These are phyloP conservation scores for Bidens hawaiensis DNA, from an alignment of 140 eudicot genomes.

Conservation along the genomic window DNA sequence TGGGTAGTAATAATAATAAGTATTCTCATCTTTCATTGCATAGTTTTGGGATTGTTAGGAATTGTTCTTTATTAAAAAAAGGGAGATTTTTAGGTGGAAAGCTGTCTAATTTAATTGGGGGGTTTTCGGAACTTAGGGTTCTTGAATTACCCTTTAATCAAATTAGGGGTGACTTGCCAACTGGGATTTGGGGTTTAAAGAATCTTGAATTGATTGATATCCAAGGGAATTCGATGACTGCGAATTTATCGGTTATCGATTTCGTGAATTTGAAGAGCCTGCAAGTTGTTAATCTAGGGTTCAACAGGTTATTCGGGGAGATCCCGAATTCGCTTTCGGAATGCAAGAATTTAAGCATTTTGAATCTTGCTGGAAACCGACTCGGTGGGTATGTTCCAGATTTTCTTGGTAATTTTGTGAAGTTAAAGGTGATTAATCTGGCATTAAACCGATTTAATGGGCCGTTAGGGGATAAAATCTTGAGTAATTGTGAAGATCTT, in stretches of 20 bases:
- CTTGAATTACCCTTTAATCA: slow-evolving; percentile 63
- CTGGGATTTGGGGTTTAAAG: slow-evolving; percentile 52
- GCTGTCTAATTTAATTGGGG: slow-evolving; percentile 42
- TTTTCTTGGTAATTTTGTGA: slow-evolving; percentile 41
- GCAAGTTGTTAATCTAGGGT: slow-evolving; percentile 63
- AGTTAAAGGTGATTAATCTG: slow-evolving; percentile 48
- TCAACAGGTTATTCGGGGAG: slow-evolving; percentile 49
- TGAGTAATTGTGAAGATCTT: slow-evolving; percentile 46
- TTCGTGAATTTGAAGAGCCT: slow-evolving; percentile 51
- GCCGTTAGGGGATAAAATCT: slow-evolving; percentile 34
- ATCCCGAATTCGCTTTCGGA: slow-evolving; percentile 53
- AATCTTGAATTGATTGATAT: slow-evolving; percentile 66
- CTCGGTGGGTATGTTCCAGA: slow-evolving; percentile 51
- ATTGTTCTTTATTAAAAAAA: slow-evolving; percentile 30
- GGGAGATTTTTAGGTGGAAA: slow-evolving; percentile 46
- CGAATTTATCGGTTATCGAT: slow-evolving; percentile 38
- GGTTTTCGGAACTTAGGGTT: slow-evolving; percentile 55
- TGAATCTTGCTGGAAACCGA: slow-evolving; percentile 53
- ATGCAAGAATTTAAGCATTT: slow-evolving; percentile 33
- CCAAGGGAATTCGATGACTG: slow-evolving; percentile 62
- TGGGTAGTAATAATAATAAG: slow-evolving; percentile 13
- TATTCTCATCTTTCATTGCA: slow-evolving; percentile 35
- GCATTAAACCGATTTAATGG: slow-evolving; percentile 55
- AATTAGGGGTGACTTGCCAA: slow-evolving; percentile 62
- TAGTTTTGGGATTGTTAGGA: slow-evolving; percentile 47